phyloP scores from a whole-genome alignment of 192 early-diverging fungal genomes.

The Lobosporangium transversale region DNA sequence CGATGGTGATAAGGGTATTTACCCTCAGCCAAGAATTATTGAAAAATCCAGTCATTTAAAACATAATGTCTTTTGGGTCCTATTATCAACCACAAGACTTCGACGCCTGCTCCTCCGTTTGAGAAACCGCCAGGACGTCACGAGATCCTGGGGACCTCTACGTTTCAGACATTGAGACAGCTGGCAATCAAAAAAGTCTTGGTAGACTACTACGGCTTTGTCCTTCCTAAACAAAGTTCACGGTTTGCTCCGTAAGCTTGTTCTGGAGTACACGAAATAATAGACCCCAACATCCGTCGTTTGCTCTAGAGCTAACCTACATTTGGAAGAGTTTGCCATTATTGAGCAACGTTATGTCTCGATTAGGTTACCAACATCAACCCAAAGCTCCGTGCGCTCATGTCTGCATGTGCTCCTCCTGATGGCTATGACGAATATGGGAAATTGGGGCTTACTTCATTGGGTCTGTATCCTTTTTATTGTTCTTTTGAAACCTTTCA shows the following conservation, averaged over 20 bases:
- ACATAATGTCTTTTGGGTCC: no score
- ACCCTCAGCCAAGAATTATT: no score
- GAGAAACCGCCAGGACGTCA: conserved; percentile 2
- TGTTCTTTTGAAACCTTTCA: conserved; percentile 2
- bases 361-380: conserved; percentile 12
- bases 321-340: neutral
- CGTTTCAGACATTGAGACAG: neutral
- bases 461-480: conserved; percentile 1
- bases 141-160: neutral
- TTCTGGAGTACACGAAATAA: no score
- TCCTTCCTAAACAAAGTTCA: conserved; percentile 13
- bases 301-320: no score
- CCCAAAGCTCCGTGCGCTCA: neutral
- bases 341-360: neutral
- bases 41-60: no score
- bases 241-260: neutral
- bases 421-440: neutral
- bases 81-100: no score
- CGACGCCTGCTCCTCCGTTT: no score
- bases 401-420: neutral
- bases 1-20: no score
- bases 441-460: neutral
- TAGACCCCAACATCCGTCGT: no score
- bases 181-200: neutral
- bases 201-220: conserved; percentile 7